phyloP scores from a whole-genome alignment of 768 basidiomycete species.

The Naganishia friedmannii region DNA sequence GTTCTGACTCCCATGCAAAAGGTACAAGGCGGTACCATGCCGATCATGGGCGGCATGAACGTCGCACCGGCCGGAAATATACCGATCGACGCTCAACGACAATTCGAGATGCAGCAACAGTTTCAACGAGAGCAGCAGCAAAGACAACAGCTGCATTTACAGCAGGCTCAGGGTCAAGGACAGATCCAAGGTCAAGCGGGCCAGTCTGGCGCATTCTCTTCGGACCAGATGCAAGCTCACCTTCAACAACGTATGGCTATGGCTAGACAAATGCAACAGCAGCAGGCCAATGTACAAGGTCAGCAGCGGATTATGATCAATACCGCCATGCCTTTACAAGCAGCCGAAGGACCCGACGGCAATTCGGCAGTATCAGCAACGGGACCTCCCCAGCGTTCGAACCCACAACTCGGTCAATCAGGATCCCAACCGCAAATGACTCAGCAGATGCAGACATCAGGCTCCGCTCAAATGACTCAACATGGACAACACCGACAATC shows the following conservation, averaged over 20 bases:
- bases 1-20: neutral
- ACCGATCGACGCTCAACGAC: neutral
- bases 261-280: constrained; percentile 12
- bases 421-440: neutral
- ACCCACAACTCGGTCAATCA: neutral
- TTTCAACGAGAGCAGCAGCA: constrained; percentile 12
- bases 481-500: constrained; percentile 19
- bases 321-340: neutral
- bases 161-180: constrained; percentile 2
- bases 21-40: neutral
- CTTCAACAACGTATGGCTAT: constrained; percentile 9
- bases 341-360: neutral
- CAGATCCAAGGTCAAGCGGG: constrained; percentile 1
- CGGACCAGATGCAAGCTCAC: constrained; percentile 19
- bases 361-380: neutral
- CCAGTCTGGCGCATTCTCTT: constrained; percentile 2
- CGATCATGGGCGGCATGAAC: neutral
- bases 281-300: constrained; percentile 1
- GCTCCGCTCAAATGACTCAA: neutral
- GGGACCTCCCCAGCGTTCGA: neutral
- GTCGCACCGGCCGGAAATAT: neutral
- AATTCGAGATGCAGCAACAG: constrained; percentile 18
- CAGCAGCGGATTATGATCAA: constrained; percentile 6
- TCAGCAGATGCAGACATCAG: neutral
- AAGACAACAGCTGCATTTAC: constrained; percentile 1